Conservation (phyloP, 2,329 filamentous ascomycete species). For the Phoma sp. region DNA sequence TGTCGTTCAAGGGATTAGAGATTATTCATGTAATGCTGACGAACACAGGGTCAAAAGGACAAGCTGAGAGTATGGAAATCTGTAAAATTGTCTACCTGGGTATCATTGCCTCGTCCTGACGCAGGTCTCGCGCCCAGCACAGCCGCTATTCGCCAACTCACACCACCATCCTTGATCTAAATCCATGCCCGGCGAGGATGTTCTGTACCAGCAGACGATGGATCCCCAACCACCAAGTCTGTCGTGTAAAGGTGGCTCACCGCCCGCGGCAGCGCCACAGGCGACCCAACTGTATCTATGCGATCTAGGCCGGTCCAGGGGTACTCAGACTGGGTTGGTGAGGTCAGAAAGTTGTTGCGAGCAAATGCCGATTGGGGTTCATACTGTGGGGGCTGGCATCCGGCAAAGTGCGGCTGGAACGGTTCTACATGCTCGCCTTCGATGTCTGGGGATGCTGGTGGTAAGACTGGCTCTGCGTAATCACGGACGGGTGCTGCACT, state of each 20-base stretch:
- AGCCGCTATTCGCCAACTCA: not conserved
- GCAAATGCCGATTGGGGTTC: not conserved
- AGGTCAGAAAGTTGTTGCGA: not conserved
- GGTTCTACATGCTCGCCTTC: conserved; percentile 7
- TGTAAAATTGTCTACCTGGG: not conserved
- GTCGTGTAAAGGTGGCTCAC: not conserved
- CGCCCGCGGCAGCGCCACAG: not conserved
- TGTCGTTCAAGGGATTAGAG: not conserved
- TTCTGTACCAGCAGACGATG: not conserved
- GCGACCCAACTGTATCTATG: not conserved
- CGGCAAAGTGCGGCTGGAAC: not conserved
- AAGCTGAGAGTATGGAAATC: not conserved
- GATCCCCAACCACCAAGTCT: not conserved
- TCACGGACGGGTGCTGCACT: conserved; percentile 9
- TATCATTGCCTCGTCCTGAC: not conserved
- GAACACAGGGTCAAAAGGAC: too few species aligned
- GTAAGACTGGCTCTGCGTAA: conserved; percentile 17
- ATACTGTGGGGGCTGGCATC: not conserved
- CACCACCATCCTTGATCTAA: not conserved
- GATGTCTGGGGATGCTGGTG: conserved; percentile 17
- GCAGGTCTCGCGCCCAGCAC: not conserved
- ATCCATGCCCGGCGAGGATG: not conserved
- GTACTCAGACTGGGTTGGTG: not conserved
- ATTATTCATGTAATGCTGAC: too few species aligned
- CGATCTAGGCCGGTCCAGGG: not conserved